Evolutionary conservation across 108 stramenopile species (phyloP).

Genomic region (Conticribra guillardii): DNA sequence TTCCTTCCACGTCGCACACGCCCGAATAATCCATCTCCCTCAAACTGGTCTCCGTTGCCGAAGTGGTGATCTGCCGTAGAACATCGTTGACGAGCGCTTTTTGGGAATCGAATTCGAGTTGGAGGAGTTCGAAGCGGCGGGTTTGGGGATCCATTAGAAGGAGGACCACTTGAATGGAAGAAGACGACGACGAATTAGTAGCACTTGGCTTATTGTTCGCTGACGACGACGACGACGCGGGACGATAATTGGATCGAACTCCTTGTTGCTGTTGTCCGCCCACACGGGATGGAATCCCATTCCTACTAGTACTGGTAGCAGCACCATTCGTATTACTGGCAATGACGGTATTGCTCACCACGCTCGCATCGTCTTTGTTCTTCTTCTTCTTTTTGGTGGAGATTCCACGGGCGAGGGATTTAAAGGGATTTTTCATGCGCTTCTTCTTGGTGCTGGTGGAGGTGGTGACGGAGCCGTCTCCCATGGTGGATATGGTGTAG

Average conservation of each 20-base stretch:
- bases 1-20: constrained; percentile 53
- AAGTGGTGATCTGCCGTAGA: constrained; percentile 64
- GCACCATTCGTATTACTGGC: background rate
- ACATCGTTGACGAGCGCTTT: constrained; percentile 72
- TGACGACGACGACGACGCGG: background rate
- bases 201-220: constrained; percentile 13
- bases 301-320: background rate
- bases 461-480: constrained; percentile 28
- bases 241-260: background rate
- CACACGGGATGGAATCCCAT: background rate
- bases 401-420: constrained; percentile 26
- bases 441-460: constrained; percentile 28
- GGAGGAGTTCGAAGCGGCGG: constrained; percentile 82
- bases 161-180: constrained; percentile 72
- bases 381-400: constrained; percentile 48
- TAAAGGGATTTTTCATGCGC: constrained; percentile 27
- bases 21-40: constrained; percentile 52
- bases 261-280: background rate
- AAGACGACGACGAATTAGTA: too few species aligned
- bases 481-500: background rate
- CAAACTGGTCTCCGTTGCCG: constrained; percentile 71
- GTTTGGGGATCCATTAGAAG: constrained; percentile 81
- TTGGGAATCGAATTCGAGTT: constrained; percentile 83
- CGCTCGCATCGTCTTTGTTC: constrained; percentile 33
- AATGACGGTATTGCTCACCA: background rate